Percentiles rank a stretch among this genome's conserved stretches.
Conservation (phyloP, 208 protist genomes). For the Acanthamoeba healyi region DNA sequence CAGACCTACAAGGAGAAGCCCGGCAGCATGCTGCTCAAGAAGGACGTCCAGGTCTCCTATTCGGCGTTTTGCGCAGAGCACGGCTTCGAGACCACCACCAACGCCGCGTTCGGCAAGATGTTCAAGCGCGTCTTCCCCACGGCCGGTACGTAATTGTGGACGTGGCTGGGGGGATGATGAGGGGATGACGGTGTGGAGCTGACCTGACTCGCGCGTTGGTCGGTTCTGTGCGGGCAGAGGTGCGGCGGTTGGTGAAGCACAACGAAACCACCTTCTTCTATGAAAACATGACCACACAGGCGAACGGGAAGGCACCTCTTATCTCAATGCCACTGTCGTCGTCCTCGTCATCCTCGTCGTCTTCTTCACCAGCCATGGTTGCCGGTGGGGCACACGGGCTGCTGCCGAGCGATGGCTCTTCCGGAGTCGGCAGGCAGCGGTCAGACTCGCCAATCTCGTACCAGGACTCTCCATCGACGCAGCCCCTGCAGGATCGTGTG, state of each 20-base stretch:
- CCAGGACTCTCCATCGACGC: neutral
- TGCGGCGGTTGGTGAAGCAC: constrained; percentile 41
- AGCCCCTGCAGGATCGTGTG: neutral
- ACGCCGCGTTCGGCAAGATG: constrained; percentile 62
- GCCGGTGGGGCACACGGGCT: no score
- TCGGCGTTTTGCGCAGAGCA: constrained; percentile 1
- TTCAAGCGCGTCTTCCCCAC: constrained; percentile 54
- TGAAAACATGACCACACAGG: constrained; percentile 1
- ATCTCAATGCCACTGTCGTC: no score
- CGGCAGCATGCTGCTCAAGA: constrained; percentile 33
- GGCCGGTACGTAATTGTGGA: neutral
- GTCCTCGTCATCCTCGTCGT: neutral
- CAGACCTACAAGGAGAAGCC: neutral
- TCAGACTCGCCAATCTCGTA: neutral
- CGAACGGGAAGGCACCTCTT: neutral
- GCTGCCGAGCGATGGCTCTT: no score
- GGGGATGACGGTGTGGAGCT: neutral
- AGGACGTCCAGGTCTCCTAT: constrained; percentile 11
- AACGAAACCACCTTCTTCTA: constrained; percentile 67
- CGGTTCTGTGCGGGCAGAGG: neutral
- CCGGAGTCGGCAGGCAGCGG: no score
- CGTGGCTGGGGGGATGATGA: neutral
- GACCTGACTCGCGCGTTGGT: neutral
- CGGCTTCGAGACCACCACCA: constrained; percentile 41
- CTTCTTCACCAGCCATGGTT: no score